Conservation (phyloP, 192 early-diverging fungal genomes). For the Umbelopsis vinacea region DNA sequence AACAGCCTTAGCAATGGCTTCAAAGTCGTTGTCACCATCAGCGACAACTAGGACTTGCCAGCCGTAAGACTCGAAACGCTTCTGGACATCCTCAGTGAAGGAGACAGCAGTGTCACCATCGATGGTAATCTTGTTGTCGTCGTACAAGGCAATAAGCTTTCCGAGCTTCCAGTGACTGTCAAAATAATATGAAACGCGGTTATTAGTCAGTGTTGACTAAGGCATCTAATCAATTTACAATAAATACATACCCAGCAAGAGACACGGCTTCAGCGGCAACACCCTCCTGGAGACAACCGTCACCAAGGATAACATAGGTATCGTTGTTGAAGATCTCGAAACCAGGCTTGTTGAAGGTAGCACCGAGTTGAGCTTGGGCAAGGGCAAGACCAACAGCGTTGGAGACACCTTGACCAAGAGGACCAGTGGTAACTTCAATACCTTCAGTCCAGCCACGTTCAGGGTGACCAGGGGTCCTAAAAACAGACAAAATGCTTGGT, state of each 20-base stretch:
- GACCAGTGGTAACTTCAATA: slow-evolving; percentile 97
- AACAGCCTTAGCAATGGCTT: slow-evolving; percentile 73
- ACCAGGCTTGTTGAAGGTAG: slow-evolving; percentile 90
- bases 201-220: slow-evolving; percentile 2
- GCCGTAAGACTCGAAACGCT: slow-evolving; percentile 91
- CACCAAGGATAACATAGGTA: slow-evolving; percentile 84
- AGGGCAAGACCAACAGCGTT: slow-evolving; percentile 94
- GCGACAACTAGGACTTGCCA: slow-evolving; percentile 83
- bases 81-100: slow-evolving; percentile 90
- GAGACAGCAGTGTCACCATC: slow-evolving; percentile 84
- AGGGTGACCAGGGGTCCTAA: slow-evolving; percentile 95
- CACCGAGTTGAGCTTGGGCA: slow-evolving; percentile 85
- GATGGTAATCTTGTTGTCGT: slow-evolving; percentile 96
- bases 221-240: not conserved
- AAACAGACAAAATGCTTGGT: slow-evolving; percentile 27
- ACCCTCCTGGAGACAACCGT: slow-evolving; percentile 99
- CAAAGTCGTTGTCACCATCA: slow-evolving; percentile 85
- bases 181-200: not conserved
- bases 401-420: slow-evolving; percentile 90
- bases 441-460: slow-evolving; percentile 87
- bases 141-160: slow-evolving; percentile 94
- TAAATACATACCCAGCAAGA: slow-evolving; percentile 49
- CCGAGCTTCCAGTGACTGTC: slow-evolving; percentile 83
- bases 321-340: slow-evolving; percentile 87
- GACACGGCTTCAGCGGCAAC: slow-evolving; percentile 89